Evolutionary conservation across 106 monocot species (phyloP), one percentile per base, ranked within the genome.

Genomic region (Xerophyta viscosa): DNA sequence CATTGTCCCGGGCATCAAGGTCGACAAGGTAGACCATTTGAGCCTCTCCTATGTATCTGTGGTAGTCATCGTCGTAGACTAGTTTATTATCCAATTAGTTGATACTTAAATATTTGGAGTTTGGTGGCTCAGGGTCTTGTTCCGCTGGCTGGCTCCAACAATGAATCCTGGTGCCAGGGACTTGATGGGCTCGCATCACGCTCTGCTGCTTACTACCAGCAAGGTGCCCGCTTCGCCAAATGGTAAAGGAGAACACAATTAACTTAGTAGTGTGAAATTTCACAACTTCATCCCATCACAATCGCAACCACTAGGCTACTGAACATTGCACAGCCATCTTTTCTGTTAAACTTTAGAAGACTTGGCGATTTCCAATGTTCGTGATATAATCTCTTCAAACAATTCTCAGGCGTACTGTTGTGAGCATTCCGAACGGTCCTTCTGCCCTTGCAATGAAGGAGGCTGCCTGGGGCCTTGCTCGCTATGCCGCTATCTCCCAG

Each of bases 151-250:
- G 94, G 88, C 13, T 94, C 94, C 29, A 94, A 94, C 25, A 72
- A 88, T 26, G 88, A 88, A 37, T 94, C 94, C 3, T 94, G 94
- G 88, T 94, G 94, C 85, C 91, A 91, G 43, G 91, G 91, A 54
- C 63, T 91, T 17, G 91, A 91, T 49, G 91, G 85, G 29, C 77
- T 90, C 0, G 83, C 89, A n/a, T 90, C 89, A 24, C 45, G 84
- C 0, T 69, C 65, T n/a, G 85, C 85, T 5, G 85, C 91, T 18
- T 91, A 91, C 68, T 85, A 91, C 56, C 74, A 91, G 62, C 77
- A 80, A 62, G 89, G 89, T 24, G 84, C 89, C 8, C 83, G 89
- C 67, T 90, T 90, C 43, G 92, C 92, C 25, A 92, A 92, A 83
- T 87, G 92, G 92, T 92, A 54, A n/a, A n/a, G n/a, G 64, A 45